Evolutionary conservation across 768 basidiomycete species (phyloP).

Genomic region (Plicaturopsis crispa): DNA sequence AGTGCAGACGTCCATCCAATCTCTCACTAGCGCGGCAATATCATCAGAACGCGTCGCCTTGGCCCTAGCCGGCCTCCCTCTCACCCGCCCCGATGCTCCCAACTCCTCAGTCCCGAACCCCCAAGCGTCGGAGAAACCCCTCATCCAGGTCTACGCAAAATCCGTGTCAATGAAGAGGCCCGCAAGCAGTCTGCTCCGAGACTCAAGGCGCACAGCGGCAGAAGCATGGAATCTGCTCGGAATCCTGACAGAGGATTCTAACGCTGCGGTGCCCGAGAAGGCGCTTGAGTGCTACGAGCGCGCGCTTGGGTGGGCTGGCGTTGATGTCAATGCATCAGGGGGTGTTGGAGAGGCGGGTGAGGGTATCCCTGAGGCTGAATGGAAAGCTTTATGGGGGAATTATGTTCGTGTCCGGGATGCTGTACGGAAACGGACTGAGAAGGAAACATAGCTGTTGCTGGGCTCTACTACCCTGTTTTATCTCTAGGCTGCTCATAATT

Average conservation of each 20-base stretch:
- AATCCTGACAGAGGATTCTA: slow-evolving; percentile 43
- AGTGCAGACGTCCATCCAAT: slow-evolving; percentile 40
- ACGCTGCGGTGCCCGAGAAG: slow-evolving; percentile 24
- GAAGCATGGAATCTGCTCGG: slow-evolving; percentile 75
- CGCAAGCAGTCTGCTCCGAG: slow-evolving; percentile 53
- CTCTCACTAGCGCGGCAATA: slow-evolving; percentile 53
- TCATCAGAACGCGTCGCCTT: slow-evolving; percentile 60
- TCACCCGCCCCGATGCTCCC: slow-evolving; percentile 24
- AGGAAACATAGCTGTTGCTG: too few relatives aligned
- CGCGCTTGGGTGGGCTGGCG: slow-evolving; percentile 63
- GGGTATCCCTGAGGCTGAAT: slow-evolving; percentile 51
- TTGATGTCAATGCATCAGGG: slow-evolving; percentile 25
- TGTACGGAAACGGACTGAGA: slow-evolving; percentile 6
- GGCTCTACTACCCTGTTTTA: too few relatives aligned
- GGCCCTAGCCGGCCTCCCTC: slow-evolving; percentile 38
- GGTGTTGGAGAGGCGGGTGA: slow-evolving; percentile 36
- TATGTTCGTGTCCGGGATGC: slow-evolving; percentile 41
- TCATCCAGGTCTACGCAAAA: slow-evolving; percentile 35
- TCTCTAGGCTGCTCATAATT: too few relatives aligned
- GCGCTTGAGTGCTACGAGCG: slow-evolving; percentile 62
- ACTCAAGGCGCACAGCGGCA: slow-evolving; percentile 62
- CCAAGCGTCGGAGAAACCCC: slow-evolving; percentile 28
- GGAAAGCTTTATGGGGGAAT: slow-evolving; percentile 53
- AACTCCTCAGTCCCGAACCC: slow-evolving; percentile 25
- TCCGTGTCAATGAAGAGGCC: slow-evolving; percentile 46